Base-by-base conservation (phyloP, 1,284 basidiomycete genomes). In the Tausonia pullulans region DNA sequence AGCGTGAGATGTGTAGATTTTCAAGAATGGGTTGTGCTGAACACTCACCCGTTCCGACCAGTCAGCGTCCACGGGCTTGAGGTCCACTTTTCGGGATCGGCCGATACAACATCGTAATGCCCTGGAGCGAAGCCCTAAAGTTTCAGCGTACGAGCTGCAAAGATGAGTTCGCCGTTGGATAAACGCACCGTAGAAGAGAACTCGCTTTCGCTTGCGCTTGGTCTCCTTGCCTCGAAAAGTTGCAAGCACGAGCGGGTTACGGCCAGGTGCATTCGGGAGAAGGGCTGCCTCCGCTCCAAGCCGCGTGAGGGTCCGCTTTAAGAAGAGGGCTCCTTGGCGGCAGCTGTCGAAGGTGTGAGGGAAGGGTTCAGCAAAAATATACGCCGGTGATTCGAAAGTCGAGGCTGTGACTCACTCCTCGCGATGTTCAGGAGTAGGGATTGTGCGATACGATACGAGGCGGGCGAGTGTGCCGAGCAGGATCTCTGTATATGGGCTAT, bases 41-140 rank as follows among this genome's bases (percentile, higher is more conserved):
- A 27, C 27, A 67, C 69, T 63, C 46, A 73, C 67, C 95, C 95
- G 71, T 97, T 91, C 9, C 85, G 81, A 1, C 92, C 93, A 0
- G 83, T 83, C 65, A 98, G 78, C 5, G 78, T 81, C 78, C 92
- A 98, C 0, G 95, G 94, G 67, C 89, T 84, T 5, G 86, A 85
- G n/a, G 81, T 78, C 94, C 93, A 98, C 40, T 85, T 84, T 10
- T 82, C 79, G 3, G 78, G 75, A 1, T 84, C 84, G 0, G 90
- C 90, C 0, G 87, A 80, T 58, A 96, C 90, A 40, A 96, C 90
- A 71, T 97, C 93, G 76, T 96, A 97, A 73, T 97, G 92, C 2
- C 75, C 87, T 89, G 63, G 11, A 39, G 40, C 27, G 27, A 27
- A 27, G 27, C 27, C 27, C 27, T 4, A 13, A 48, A 16, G n/a